phyloP scores from a whole-genome alignment of 2,329 filamentous ascomycete genomes.

The Periconia sp. region DNA sequence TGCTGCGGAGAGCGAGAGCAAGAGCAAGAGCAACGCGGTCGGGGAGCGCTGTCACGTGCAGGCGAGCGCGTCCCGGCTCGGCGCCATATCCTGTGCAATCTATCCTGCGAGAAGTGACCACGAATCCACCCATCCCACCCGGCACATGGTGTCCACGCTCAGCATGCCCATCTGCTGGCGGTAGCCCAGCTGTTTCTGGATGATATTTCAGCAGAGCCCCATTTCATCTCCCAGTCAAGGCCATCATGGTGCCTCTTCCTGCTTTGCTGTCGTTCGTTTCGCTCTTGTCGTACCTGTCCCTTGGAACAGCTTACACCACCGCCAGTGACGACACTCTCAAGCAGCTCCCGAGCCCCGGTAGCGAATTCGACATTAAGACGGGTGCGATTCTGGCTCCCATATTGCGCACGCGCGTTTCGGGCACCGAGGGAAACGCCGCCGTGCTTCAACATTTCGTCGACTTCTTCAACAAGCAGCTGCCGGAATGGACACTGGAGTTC shows the following conservation, averaged over 20 bases:
- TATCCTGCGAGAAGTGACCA: slow-evolving; percentile 19
- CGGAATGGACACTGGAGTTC: slow-evolving; percentile 78
- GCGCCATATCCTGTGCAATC: slow-evolving; percentile 1
- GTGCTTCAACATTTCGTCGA: slow-evolving; percentile 83
- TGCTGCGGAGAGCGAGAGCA: no score
- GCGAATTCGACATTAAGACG: slow-evolving; percentile 80
- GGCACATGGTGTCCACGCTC: neutral
- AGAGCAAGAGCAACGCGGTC: neutral
- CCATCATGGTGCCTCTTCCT: slow-evolving; percentile 25
- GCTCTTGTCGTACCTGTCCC: slow-evolving; percentile 29
- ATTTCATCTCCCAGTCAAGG: no score
- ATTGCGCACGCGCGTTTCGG: slow-evolving; percentile 84
- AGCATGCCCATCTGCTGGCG: slow-evolving; percentile 16
- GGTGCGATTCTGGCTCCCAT: slow-evolving; percentile 86
- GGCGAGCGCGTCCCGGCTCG: slow-evolving; percentile 11
- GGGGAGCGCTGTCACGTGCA: slow-evolving; percentile 22
- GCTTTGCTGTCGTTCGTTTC: slow-evolving; percentile 31
- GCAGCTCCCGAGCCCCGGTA: slow-evolving; percentile 70
- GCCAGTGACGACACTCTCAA: slow-evolving; percentile 79
- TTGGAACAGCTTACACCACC: slow-evolving; percentile 58
- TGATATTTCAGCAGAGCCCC: neutral
- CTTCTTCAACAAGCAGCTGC: slow-evolving; percentile 81
- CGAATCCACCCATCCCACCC: slow-evolving; percentile 18
- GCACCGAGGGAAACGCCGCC: slow-evolving; percentile 75
- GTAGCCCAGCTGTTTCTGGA: slow-evolving; percentile 8